Percentiles rank a stretch among this genome's conserved stretches.
phyloP scores from a whole-genome alignment of 2,329 filamentous ascomycete species.

The Paecilomyces sp. region DNA sequence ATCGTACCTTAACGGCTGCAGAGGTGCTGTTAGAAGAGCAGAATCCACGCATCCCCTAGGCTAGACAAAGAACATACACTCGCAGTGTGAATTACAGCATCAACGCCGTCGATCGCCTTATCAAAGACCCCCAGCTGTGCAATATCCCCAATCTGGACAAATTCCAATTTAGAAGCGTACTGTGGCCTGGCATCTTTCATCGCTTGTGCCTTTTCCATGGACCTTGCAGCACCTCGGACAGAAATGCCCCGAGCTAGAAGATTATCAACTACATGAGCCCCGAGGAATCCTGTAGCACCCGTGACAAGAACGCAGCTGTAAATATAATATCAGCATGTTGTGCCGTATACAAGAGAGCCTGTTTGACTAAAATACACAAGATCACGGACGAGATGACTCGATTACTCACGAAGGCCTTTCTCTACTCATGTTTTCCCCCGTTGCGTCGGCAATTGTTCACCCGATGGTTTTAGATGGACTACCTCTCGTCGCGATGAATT shows the following conservation, averaged over 20 bases:
- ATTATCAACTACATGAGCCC: constrained; percentile 16
- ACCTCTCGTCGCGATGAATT: not conserved
- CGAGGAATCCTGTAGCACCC: constrained; percentile 21
- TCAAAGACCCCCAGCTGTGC: constrained; percentile 1
- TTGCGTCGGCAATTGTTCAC: not conserved
- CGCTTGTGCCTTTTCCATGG: constrained; percentile 4
- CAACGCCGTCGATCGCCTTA: constrained; percentile 4
- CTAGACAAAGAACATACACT: constrained; percentile 1
- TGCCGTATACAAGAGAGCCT: too few species aligned
- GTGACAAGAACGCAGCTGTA: constrained; percentile 13
- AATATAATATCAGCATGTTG: not conserved
- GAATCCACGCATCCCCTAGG: too few species aligned
- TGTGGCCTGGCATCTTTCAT: constrained; percentile 7
- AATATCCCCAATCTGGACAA: constrained; percentile 6
- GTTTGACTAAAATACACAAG: not conserved
- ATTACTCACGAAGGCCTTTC: not conserved
- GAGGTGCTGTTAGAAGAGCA: too few species aligned
- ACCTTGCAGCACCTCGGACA: constrained; percentile 9
- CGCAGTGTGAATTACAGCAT: not conserved
- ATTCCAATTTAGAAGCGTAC: constrained; percentile 1
- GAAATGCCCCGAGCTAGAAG: constrained; percentile 8
- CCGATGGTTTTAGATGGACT: not conserved
- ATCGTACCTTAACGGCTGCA: constrained; percentile 3
- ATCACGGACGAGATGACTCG: not conserved
- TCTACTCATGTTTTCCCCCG: not conserved